phyloP scores from a whole-genome alignment of 345 rosid species.

The Luvunga scandens region DNA sequence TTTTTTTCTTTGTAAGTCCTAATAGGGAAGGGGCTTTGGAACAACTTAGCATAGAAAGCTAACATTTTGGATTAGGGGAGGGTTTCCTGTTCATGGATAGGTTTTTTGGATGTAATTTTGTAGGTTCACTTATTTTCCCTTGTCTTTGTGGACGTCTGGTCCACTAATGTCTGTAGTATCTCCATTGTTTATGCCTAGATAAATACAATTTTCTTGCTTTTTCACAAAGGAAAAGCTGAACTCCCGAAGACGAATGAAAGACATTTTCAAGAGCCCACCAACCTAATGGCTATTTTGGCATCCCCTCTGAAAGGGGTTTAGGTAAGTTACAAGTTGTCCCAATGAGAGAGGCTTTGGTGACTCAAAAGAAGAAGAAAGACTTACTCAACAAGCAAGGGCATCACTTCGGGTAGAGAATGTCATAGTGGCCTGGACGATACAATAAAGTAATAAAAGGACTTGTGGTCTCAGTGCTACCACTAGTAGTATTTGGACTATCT shows the following conservation, averaged over 20 bases:
- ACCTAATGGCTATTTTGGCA: background rate
- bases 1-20: background rate
- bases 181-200: background rate
- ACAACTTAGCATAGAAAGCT: background rate
- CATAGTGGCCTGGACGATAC: constrained; percentile 98
- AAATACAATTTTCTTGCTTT: background rate
- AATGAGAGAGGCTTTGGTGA: background rate
- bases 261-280: constrained; percentile 1
- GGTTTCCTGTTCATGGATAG: background rate
- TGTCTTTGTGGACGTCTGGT: too few relatives aligned
- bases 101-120: background rate
- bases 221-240: background rate
- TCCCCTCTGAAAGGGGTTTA: background rate
- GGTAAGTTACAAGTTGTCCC: background rate
- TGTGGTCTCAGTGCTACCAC: constrained; percentile 29
- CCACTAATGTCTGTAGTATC: background rate
- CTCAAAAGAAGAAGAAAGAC: constrained; percentile 6
- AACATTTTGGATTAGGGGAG: background rate
- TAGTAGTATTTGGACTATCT: constrained; percentile 27
- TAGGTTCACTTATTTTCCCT: background rate
- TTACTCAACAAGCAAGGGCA: constrained; percentile 25
- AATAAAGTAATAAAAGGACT: constrained; percentile 80
- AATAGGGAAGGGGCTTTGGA: background rate
- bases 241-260: background rate
- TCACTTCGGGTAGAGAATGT: constrained; percentile 88